These are phyloP conservation scores for Luffa acutangula DNA, from an alignment of 306 rosid species.

Conservation along the genomic window DNA sequence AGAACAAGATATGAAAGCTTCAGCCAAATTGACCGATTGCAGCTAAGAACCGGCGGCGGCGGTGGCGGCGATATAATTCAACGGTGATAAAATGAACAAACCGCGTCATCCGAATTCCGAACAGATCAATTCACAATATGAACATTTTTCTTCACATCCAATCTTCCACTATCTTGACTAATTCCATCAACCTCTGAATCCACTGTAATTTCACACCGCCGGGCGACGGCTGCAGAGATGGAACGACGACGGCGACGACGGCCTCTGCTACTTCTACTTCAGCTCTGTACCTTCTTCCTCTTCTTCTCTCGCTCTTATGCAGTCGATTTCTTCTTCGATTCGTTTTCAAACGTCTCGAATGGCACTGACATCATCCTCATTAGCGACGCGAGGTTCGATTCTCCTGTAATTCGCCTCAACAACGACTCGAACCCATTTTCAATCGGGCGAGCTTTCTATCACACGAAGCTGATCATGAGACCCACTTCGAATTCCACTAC, in stretches of 20 bases:
- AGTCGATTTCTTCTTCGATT: conserved; percentile 48
- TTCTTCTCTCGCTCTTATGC: conserved; percentile 14
- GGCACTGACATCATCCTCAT: conserved; percentile 40
- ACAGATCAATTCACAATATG: not conserved
- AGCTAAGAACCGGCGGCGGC: not conserved
- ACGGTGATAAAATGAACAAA: not conserved
- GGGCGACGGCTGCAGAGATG: not conserved
- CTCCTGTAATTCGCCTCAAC: conserved; percentile 52
- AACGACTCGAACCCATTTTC: conserved; percentile 56
- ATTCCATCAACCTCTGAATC: not conserved
- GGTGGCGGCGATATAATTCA: not conserved
- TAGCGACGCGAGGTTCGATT: conserved; percentile 52
- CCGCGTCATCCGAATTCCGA: not conserved
- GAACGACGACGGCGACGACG: not conserved
- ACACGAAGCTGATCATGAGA: conserved; percentile 19
- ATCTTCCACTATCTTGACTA: not conserved
- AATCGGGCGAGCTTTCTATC: conserved; percentile 54
- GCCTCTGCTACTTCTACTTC: not conserved
- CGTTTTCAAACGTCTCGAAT: conserved; percentile 38
- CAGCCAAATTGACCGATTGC: not conserved
- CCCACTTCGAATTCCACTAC: conserved; percentile 19
- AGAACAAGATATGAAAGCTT: not conserved
- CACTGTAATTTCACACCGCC: not conserved
- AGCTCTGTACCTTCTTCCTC: conserved; percentile 1
- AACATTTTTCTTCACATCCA: not conserved